phyloP scores from a whole-genome alignment of 805 yeast genomes.

The Nakazawaea ernobii region DNA sequence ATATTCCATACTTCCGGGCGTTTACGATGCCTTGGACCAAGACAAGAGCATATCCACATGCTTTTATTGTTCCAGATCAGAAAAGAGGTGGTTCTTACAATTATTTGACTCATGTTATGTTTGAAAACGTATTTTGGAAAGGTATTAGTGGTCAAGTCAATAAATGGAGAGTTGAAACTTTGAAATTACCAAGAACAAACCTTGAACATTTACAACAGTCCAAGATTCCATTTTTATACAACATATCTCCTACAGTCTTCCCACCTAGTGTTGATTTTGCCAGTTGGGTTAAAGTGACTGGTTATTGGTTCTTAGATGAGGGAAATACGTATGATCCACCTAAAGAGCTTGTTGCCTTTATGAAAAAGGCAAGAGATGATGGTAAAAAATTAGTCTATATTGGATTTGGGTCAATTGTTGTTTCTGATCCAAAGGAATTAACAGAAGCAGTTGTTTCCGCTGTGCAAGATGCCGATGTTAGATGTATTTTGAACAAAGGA shows the following conservation, averaged over 20 bases:
- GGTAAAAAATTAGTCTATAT: slow-evolving; percentile 76
- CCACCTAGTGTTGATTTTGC: slow-evolving; percentile 92
- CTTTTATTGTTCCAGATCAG: slow-evolving; percentile 91
- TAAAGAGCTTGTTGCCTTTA: slow-evolving; percentile 48
- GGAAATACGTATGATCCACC: slow-evolving; percentile 56
- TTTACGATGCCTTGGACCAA: slow-evolving; percentile 99
- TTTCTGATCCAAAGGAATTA: slow-evolving; percentile 70
- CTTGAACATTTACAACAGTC: slow-evolving; percentile 67
- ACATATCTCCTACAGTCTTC: slow-evolving; percentile 79
- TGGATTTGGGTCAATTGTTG: slow-evolving; percentile 96
- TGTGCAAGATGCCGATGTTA: slow-evolving; percentile 71
- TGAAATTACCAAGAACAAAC: slow-evolving; percentile 63
- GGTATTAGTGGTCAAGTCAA: slow-evolving; percentile 86
- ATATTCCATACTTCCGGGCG: slow-evolving; percentile 88
- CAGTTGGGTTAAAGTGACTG: slow-evolving; percentile 94
- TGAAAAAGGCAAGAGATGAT: slow-evolving; percentile 52
- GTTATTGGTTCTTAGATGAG: slow-evolving; percentile 90
- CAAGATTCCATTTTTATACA: slow-evolving; percentile 83
- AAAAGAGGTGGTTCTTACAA: slow-evolving; percentile 91
- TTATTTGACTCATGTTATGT: slow-evolving; percentile 85
- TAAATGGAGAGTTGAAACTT: slow-evolving; percentile 71
- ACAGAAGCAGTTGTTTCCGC: slow-evolving; percentile 77
- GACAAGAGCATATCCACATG: slow-evolving; percentile 94
- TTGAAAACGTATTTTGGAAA: slow-evolving; percentile 90
- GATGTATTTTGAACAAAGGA: slow-evolving; percentile 87